These are phyloP conservation scores for Fusarium sulawesiense DNA, from an alignment of 2,329 filamentous ascomycete species.

Conservation along the genomic window DNA sequence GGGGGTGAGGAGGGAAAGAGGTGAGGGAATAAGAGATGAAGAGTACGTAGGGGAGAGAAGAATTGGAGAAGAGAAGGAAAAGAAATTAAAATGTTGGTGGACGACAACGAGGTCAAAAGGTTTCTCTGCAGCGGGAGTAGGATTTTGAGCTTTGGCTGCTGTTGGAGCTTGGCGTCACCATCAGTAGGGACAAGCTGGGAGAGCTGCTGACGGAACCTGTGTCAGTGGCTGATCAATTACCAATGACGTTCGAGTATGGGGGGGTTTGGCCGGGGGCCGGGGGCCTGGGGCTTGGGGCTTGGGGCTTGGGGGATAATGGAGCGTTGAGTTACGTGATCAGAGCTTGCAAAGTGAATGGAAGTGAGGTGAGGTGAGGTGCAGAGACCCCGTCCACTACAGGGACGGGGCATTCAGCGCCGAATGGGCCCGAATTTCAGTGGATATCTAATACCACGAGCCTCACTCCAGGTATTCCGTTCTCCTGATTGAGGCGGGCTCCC, in stretches of 20 bases:
- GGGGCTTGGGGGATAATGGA: constrained; percentile 16
- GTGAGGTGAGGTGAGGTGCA: constrained; percentile 1
- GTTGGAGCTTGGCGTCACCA: constrained; percentile 56
- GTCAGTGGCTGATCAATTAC: constrained; percentile 46
- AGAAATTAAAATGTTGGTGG: constrained; percentile 34
- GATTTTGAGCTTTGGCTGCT: constrained; percentile 41
- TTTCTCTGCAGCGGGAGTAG: constrained; percentile 30
- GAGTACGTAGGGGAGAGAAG: constrained; percentile 20
- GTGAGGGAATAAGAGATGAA: constrained; percentile 26
- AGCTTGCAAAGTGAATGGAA: constrained; percentile 4
- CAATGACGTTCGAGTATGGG: constrained; percentile 38
- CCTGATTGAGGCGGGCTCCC: constrained; percentile 30
- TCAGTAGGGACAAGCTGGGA: constrained; percentile 64
- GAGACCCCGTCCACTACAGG: background rate
- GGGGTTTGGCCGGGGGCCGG: background rate
- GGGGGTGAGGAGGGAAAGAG: constrained; percentile 40
- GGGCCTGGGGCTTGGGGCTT: constrained; percentile 29
- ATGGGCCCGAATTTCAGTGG: constrained; percentile 33
- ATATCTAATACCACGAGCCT: constrained; percentile 29
- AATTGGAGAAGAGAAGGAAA: constrained; percentile 46
- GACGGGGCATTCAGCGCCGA: constrained; percentile 24
- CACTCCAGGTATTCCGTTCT: constrained; percentile 26
- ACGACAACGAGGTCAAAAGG: constrained; percentile 46
- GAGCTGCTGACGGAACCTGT: constrained; percentile 54
- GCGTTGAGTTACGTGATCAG: constrained; percentile 28